These are phyloP conservation scores for Fragilariopsis cylindrus DNA, from an alignment of 108 stramenopile species.

Conservation along the genomic window DNA sequence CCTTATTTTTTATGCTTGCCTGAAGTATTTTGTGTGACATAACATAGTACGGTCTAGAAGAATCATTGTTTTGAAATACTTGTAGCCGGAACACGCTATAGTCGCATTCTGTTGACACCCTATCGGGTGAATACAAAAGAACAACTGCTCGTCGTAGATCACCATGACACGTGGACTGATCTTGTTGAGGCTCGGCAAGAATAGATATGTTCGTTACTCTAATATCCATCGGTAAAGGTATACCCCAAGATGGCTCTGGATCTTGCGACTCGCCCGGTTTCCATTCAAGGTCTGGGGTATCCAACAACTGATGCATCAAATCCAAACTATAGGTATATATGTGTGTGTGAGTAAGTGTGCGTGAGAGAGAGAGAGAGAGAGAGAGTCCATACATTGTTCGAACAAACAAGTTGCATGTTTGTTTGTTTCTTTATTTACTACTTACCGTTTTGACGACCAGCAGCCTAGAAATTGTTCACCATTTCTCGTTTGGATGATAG, in stretches of 20 bases:
- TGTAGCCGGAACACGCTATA: conserved; percentile 22
- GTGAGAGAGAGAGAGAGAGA: neutral
- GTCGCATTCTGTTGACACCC: conserved; percentile 14
- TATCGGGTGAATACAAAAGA: conserved; percentile 16
- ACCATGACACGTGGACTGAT: too few relatives aligned
- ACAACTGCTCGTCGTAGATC: conserved; percentile 27
- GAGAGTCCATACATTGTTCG: neutral
- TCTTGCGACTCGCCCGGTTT: conserved; percentile 17
- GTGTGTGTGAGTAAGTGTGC: too few relatives aligned
- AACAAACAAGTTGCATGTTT: neutral
- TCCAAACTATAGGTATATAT: conserved; percentile 19
- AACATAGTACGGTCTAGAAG: conserved; percentile 13
- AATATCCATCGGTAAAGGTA: conserved; percentile 29
- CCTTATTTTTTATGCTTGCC: conserved; percentile 10
- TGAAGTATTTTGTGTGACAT: conserved; percentile 13
- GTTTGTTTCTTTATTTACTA: neutral
- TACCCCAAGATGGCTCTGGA: conserved; percentile 25
- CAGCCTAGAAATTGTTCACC: conserved; percentile 43
- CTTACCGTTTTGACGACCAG: conserved; percentile 45
- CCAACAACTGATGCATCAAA: conserved; percentile 33
- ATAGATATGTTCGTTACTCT: conserved; percentile 17
- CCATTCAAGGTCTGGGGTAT: conserved; percentile 11
- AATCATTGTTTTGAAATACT: conserved; percentile 4
- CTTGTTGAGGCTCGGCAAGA: conserved; percentile 22
- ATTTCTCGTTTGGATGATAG: conserved; percentile 24